A percentile compares a stretch with the other conserved stretches of the same genome.
Evolutionary conservation across 768 basidiomycete genomes (phyloP).

Genomic region (Termitomyces sp.): DNA sequence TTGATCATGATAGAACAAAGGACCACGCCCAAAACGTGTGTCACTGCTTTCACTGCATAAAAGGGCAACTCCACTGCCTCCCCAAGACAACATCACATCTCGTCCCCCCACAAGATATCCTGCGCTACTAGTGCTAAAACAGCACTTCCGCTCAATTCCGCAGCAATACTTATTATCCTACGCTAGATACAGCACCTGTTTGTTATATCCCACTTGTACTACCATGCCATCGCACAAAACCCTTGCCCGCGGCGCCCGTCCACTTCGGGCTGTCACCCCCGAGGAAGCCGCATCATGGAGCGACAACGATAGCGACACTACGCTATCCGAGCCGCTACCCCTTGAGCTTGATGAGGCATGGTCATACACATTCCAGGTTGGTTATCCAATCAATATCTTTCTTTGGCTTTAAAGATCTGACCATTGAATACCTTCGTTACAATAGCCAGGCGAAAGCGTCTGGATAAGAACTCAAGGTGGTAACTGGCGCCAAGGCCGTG

Average conservation of each 20-base stretch:
- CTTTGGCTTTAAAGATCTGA: too few species aligned
- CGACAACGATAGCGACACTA: constrained; percentile 30
- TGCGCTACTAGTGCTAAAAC: not conserved
- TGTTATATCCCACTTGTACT: not conserved
- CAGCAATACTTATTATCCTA: constrained; percentile 1
- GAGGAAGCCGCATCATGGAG: constrained; percentile 33
- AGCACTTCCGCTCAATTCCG: constrained; percentile 2
- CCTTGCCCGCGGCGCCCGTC: constrained; percentile 6
- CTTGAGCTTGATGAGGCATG: constrained; percentile 46
- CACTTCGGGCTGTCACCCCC: constrained; percentile 27
- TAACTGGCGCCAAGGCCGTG: constrained; percentile 49
- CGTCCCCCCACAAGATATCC: not conserved
- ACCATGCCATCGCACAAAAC: constrained; percentile 13
- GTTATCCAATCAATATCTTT: constrained; percentile 19
- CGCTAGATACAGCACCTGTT: not conserved
- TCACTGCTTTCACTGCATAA: constrained; percentile 16
- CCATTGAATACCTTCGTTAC: not conserved
- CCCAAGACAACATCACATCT: not conserved
- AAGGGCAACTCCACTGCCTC: constrained; percentile 4
- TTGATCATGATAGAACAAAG: constrained; percentile 19
- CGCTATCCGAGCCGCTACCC: constrained; percentile 27
- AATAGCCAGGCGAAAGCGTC: constrained; percentile 34
- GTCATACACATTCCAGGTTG: constrained; percentile 49
- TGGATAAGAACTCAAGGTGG: constrained; percentile 49
- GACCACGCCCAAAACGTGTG: constrained; percentile 18